These are phyloP conservation scores for Phytophthora quininea DNA, from an alignment of 352 stramenopile genomes.

Conservation along the genomic window DNA sequence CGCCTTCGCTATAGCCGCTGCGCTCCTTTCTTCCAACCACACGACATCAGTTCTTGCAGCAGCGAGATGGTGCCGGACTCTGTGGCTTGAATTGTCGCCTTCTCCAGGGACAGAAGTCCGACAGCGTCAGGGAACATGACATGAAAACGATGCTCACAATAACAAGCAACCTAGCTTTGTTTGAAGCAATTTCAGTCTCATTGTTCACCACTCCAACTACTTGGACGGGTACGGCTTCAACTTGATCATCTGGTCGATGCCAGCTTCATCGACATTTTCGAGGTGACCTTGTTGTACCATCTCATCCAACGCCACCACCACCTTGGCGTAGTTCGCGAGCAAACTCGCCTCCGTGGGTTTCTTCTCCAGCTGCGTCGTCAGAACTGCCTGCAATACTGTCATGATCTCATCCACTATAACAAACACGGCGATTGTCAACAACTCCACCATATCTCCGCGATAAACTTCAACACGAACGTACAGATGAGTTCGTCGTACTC, in stretches of 20 bases:
- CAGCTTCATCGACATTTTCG: slow-evolving; percentile 54
- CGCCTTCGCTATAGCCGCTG: too few relatives aligned
- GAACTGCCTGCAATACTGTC: slow-evolving; percentile 48
- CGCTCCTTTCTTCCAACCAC: too few relatives aligned
- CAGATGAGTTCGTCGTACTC: slow-evolving; percentile 81
- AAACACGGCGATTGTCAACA: slow-evolving; percentile 5
- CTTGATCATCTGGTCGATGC: slow-evolving; percentile 47
- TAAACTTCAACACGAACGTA: slow-evolving; percentile 32
- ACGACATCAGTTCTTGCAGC: too few relatives aligned
- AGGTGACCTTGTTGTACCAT: slow-evolving; percentile 68
- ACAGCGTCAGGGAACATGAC: too few relatives aligned
- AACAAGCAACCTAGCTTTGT: too few relatives aligned
- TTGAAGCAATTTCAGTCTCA: too few relatives aligned
- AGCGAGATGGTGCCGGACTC: too few relatives aligned
- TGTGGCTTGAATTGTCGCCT: too few relatives aligned
- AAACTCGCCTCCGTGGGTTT: slow-evolving; percentile 67
- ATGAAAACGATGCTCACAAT: too few relatives aligned
- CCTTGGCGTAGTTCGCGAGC: slow-evolving; percentile 64
- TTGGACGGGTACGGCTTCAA: slow-evolving; percentile 41
- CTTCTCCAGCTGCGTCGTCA: slow-evolving; percentile 69
- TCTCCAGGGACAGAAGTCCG: too few relatives aligned
- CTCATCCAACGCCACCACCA: slow-evolving; percentile 71
- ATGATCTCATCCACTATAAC: slow-evolving; percentile 64
- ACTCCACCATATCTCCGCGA: neutral
- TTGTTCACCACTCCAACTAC: slow-evolving; percentile 2